Base-by-base conservation (phyloP, 2,329 filamentous ascomycete species). In the Aspergillus floridensis region DNA sequence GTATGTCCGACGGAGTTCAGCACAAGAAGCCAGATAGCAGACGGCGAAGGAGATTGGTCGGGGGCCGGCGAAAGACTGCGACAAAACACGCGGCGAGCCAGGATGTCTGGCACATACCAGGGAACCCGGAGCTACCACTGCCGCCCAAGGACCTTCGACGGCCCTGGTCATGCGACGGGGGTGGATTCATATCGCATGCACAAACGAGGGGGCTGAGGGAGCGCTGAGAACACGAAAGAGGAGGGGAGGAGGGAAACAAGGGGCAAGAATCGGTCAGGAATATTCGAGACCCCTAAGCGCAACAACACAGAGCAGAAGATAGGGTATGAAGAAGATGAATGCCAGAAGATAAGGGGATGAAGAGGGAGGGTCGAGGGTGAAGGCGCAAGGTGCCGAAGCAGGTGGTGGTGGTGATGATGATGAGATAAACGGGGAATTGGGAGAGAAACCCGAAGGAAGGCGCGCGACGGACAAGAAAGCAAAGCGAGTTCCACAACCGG, bases 61-160 rank as follows among this genome's bases (percentile, higher is more conserved):
- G n/a, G 22, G 22, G 26, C 44, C n/a, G 7, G 41, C 8, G 12
- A 12, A 14, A 46, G 16, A 26, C 24, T n/a, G 41, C 32, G 19
- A 29, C 14, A 44, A 11, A 22, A 44, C 21, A 11, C 44, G 50
- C 51, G 22, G 29, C 53, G 21, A 44, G 48, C 29, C 38, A 38
- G 48, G 41, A 41, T 58, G 60, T 63, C 64, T 60, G 63, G 54
- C 59, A 72, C 75, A 76, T 65, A 77, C 76, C 73, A 67, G 74
- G 66, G 63, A 72, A 68, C 57, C 68, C 69, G 53, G 75, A 67
- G 67, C 72, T 76, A 41, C 68, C 72, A 64, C 67, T 71, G 60
- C 73, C 75, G 52, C 73, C 74, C 63, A 73, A 66, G 26, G 74
- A 76, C 57, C 68, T 70, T 60, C 74, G 69, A 63, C 71, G 74